These are phyloP conservation scores for Chlamydomonas reinhardtii DNA, from an alignment of 163 green algal genomes.

Conservation along the genomic window DNA sequence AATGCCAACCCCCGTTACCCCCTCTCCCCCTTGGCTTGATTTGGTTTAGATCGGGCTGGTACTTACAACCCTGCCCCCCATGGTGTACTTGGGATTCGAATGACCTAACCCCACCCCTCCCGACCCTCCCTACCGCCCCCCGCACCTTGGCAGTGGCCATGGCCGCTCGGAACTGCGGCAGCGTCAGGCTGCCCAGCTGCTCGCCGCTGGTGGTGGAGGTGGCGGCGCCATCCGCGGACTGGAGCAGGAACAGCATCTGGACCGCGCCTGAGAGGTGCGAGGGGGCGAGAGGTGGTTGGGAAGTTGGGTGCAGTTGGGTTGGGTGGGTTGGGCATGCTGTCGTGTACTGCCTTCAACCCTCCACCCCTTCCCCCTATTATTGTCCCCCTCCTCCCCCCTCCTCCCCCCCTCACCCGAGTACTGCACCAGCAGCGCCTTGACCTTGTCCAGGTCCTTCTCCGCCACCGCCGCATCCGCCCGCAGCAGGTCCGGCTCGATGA, in stretches of 20 bases:
- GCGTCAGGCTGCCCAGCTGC: constrained; percentile 69
- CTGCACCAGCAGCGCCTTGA: constrained; percentile 74
- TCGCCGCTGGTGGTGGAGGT: constrained; percentile 61
- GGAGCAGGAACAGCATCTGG: constrained; percentile 80
- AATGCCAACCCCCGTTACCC: too few species aligned
- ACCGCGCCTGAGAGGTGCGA: constrained; percentile 57
- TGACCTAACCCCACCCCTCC: too few species aligned
- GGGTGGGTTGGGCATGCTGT: too few species aligned
- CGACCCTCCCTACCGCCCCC: not conserved
- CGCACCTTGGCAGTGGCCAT: constrained; percentile 60
- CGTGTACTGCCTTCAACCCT: too few species aligned
- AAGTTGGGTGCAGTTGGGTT: not conserved
- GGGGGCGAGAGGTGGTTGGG: not conserved
- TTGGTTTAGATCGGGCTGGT: too few species aligned
- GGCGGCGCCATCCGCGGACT: constrained; percentile 65
- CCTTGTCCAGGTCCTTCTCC: constrained; percentile 66
- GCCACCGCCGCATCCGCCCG: constrained; percentile 39
- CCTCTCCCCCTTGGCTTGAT: too few species aligned
- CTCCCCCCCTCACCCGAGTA: constrained; percentile 61
- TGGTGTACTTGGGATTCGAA: too few species aligned
- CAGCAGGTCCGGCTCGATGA: constrained; percentile 67
- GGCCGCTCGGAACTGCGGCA: constrained; percentile 78
- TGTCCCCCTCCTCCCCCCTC: too few species aligned
- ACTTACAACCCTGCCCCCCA: too few species aligned
- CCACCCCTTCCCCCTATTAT: not conserved